Conservation (phyloP, 805 yeast species). For the Trichomonascus vanleenenianus region DNA sequence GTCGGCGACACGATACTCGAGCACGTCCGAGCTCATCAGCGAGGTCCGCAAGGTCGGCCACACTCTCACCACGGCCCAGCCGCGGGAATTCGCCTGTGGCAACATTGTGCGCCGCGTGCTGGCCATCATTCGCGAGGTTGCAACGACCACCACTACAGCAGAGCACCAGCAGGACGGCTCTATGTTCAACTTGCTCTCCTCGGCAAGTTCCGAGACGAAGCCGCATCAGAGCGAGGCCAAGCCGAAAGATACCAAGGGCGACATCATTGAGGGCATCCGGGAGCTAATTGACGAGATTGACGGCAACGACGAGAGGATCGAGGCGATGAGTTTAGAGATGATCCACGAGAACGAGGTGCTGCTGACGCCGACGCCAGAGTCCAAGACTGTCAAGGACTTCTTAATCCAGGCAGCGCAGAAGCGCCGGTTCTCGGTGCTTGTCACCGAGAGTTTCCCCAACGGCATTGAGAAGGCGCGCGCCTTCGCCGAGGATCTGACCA, state of each 20-base stretch:
- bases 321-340: conserved; percentile 83
- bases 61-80: conserved; percentile 64
- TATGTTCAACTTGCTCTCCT: conserved; percentile 79
- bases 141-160: conserved; percentile 40
- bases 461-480: conserved; percentile 67
- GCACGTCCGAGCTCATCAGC: conserved; percentile 60
- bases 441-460: conserved; percentile 89
- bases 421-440: conserved; percentile 80
- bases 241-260: conserved; percentile 61
- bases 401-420: conserved; percentile 78
- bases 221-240: conserved; percentile 9
- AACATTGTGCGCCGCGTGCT: conserved; percentile 85
- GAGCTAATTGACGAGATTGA: conserved; percentile 88
- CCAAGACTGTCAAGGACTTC: conserved; percentile 82
- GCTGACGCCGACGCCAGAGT: conserved; percentile 90
- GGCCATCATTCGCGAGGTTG: conserved; percentile 81
- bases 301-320: conserved; percentile 84
- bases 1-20: conserved; percentile 83
- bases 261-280: conserved; percentile 84
- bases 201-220: conserved; percentile 16
- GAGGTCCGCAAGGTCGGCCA: conserved; percentile 70
- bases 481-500: conserved; percentile 72
- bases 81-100: conserved; percentile 82
- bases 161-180: conserved; percentile 46
- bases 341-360: conserved; percentile 73